phyloP scores from a whole-genome alignment of 306 rosid genomes.

The Alnus rubra region DNA sequence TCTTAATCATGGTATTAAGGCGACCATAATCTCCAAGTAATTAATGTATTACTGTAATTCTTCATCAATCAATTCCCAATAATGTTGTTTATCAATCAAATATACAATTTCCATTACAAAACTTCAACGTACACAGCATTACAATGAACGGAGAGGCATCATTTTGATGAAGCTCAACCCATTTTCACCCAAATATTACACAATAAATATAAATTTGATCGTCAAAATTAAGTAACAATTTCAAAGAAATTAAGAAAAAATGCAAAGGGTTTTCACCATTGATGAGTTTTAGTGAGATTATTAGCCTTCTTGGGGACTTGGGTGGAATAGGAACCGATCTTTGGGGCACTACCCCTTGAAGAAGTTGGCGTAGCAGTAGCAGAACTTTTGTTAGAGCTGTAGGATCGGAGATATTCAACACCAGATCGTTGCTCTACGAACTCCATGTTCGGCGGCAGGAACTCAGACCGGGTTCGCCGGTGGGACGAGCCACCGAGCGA shows the following conservation, averaged over 20 bases:
- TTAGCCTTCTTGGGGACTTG: not conserved
- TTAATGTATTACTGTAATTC: too few relatives aligned
- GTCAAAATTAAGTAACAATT: too few relatives aligned
- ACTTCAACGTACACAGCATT: not conserved
- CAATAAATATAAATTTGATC: too few relatives aligned
- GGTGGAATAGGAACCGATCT: not conserved
- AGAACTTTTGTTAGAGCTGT: not conserved
- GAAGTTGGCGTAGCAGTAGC: not conserved
- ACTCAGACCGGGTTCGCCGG: conserved; percentile 66
- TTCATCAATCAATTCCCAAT: too few relatives aligned
- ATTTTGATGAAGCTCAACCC: conserved; percentile 16
- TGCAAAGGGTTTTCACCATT: not conserved
- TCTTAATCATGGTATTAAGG: too few relatives aligned
- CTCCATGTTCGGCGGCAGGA: conserved; percentile 41
- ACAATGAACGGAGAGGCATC: not conserved
- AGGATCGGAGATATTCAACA: not conserved
- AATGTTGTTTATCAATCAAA: not conserved
- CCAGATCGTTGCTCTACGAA: conserved; percentile 36
- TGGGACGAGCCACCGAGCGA: conserved; percentile 63
- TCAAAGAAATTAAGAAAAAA: not conserved
- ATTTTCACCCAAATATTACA: too few relatives aligned
- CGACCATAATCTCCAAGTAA: too few relatives aligned
- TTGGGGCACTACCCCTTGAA: too few relatives aligned
- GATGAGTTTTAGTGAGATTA: not conserved
- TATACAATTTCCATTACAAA: not conserved